Evolutionary conservation across 1,284 basidiomycete species (phyloP).

Genomic region (Cutaneotrichosporon sp.): DNA sequence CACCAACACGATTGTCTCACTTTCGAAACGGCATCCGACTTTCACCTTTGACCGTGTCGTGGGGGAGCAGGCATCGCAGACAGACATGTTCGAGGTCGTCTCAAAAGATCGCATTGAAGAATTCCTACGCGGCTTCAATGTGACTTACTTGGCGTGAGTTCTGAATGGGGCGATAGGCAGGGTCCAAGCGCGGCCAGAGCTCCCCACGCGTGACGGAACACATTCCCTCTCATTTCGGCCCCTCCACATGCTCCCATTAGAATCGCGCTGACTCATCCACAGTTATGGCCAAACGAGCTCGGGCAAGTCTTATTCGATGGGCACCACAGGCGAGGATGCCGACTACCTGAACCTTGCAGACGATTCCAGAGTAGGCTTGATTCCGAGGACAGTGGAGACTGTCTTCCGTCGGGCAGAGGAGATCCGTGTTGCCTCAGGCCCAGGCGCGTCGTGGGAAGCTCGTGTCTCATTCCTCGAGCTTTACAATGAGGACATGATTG

Average conservation of each 20-base stretch:
- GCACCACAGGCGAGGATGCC: constrained; percentile 70
- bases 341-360: constrained; percentile 58
- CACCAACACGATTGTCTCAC: constrained; percentile 52
- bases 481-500: constrained; percentile 96
- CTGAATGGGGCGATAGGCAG: not conserved
- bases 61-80: constrained; percentile 72
- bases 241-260: not conserved
- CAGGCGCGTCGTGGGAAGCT: constrained; percentile 57
- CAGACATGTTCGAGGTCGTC: constrained; percentile 74
- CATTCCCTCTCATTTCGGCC: too few relatives aligned
- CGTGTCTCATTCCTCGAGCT: constrained; percentile 82
- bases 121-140: constrained; percentile 94
- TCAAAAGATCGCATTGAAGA: constrained; percentile 80
- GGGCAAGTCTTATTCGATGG: constrained; percentile 96
- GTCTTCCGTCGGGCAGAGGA: constrained; percentile 77
- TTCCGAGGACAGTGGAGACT: constrained; percentile 87
- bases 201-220: not conserved
- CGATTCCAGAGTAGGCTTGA: constrained; percentile 63
- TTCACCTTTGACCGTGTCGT: constrained; percentile 96
- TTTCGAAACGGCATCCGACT: constrained; percentile 69
- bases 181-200: not conserved
- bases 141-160: constrained; percentile 81
- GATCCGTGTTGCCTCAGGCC: constrained; percentile 67
- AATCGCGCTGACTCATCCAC: not conserved
- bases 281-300: constrained; percentile 88